phyloP scores from a whole-genome alignment of 1,139 yeast species.

The Blastobotrys serpentis region DNA sequence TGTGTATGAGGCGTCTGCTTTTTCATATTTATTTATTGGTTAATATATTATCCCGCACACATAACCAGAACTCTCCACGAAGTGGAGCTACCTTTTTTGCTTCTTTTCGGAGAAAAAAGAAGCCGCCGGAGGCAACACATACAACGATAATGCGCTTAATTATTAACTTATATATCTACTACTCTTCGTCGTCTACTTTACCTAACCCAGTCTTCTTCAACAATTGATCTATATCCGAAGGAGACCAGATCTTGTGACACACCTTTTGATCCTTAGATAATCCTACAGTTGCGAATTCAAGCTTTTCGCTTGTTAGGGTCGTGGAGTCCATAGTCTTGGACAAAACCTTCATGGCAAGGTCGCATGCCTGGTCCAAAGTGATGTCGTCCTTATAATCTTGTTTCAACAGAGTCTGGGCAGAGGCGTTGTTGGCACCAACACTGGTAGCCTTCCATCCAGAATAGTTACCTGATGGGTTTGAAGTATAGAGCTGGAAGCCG shows the following conservation, averaged over 20 bases:
- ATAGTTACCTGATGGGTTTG: conserved; percentile 96
- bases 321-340: conserved; percentile 93
- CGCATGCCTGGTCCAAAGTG: conserved; percentile 74
- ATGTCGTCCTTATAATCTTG: conserved; percentile 90
- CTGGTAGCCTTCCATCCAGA: conserved; percentile 98
- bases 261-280: conserved; percentile 50
- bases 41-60: too few species aligned
- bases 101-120: too few species aligned
- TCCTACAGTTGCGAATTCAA: conserved; percentile 83
- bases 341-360: conserved; percentile 85
- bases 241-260: conserved; percentile 74
- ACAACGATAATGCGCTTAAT: too few species aligned
- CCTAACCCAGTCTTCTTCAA: conserved; percentile 73
- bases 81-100: too few species aligned
- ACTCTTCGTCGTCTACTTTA: conserved; percentile 51
- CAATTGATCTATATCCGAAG: conserved; percentile 69
- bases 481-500: conserved; percentile 88
- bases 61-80: too few species aligned
- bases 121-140: too few species aligned
- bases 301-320: conserved; percentile 78
- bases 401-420: conserved; percentile 92
- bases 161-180: conserved; percentile 26
- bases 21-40: too few species aligned
- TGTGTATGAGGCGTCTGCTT: background rate
- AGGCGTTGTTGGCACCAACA: conserved; percentile 94